Evolutionary conservation across 305 asterid genomes (phyloP), one percentile per base, ranked within the genome.

Genomic region (Rubia balearica): DNA sequence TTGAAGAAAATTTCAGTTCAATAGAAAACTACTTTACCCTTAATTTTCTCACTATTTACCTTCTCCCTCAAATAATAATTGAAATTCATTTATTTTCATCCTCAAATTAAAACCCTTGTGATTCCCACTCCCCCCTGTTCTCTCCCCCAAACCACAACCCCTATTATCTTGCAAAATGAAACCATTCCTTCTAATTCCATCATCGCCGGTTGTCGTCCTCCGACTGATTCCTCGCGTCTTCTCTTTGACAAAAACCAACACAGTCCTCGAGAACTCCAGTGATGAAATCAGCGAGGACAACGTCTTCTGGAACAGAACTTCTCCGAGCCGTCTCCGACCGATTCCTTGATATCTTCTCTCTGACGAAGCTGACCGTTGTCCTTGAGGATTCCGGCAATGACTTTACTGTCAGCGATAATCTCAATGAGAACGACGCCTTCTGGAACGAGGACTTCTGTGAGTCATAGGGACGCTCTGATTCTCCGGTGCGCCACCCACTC

Each of bases 271-370:
- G 14, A 62, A 33, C 10, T 66, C 80, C 41, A 87, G 76, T 38
- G 88, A 83, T 71, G 96, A 89, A 83, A 87, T 89, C 22, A 87
- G 76, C 78, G 96, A 89, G 68, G 78, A 81, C 79, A 93, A 89
- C 72, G 89, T 89, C 64, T 85, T 89, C 80, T 89, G 86, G 84
- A 83, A 85, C 60, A 78, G 61, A 53, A 83, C 74, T 80, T 82
- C 73, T 66, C 83, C 21, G 88, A 78, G 65, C 71, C 81, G 1
- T 59, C 84, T 66, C 90, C 71, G 90, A 85, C 61, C 77, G 92
- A n/a, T 87, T 86, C 60, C 81, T 89, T 66, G 80, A 67, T 56
- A 86, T 87, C 13, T 87, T 87, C 83, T 86, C 88, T 19, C 89
- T 88, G 17, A 87, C 90, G 27, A 43, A 76, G n/a, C 62, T 71